A percentile compares a stretch with the other conserved stretches of the same genome.
phyloP scores from a whole-genome alignment of 306 rosid species.

The Quercus dentata region DNA sequence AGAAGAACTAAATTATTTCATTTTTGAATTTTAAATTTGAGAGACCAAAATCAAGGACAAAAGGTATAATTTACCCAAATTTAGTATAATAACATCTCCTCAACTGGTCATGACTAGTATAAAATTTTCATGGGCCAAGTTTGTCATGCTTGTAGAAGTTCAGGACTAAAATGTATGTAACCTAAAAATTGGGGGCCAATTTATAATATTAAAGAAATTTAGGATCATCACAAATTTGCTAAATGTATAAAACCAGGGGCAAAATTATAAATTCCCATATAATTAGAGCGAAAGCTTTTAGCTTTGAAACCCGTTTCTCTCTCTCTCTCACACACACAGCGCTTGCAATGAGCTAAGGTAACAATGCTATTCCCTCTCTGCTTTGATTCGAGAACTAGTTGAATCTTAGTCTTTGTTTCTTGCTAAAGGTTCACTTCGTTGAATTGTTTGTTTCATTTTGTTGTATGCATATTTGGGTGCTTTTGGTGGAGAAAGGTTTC shows the following conservation, averaged over 20 bases:
- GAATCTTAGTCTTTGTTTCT: neutral
- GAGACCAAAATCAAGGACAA: no score
- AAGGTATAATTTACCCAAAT: neutral
- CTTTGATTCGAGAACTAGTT: slow-evolving; percentile 2
- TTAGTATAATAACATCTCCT: neutral
- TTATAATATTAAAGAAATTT: neutral
- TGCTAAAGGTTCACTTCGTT: neutral
- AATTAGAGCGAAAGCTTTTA: slow-evolving; percentile 17
- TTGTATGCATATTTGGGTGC: neutral
- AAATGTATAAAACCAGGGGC: slow-evolving; percentile 4
- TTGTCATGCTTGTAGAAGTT: neutral
- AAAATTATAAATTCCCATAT: neutral
- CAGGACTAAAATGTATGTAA: neutral
- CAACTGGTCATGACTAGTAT: neutral
- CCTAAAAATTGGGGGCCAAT: neutral
- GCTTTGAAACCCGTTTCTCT: slow-evolving; percentile 23
- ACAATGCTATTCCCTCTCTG: neutral
- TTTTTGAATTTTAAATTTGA: no score
- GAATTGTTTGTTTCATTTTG: neutral
- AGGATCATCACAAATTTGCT: neutral
- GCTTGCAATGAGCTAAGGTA: slow-evolving; percentile 33
- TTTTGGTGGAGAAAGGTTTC: neutral
- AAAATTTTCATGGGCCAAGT: neutral
- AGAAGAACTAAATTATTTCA: no score
- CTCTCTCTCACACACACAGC: neutral